Conservation (phyloP, 768 basidiomycete genomes). For the Xerocomellus amylosporus region DNA sequence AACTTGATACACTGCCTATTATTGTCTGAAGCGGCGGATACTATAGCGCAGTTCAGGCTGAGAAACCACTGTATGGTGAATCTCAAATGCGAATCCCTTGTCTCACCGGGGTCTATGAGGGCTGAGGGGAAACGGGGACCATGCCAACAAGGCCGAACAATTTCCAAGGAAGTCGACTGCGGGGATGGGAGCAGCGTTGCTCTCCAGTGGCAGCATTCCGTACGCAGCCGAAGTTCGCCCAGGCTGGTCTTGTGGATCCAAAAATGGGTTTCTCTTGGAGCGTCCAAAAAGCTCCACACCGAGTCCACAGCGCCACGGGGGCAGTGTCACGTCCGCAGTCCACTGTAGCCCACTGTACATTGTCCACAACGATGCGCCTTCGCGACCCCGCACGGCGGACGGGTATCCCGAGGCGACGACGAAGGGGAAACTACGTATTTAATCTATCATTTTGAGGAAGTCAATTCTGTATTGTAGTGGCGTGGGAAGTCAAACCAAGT, state of each 20-base stretch:
- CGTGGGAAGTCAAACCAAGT: slow-evolving; percentile 16
- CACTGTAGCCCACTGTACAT: neutral
- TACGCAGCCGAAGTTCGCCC: neutral
- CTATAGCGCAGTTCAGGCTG: slow-evolving; percentile 1
- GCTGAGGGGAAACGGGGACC: slow-evolving; percentile 17
- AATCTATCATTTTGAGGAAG: slow-evolving; percentile 7
- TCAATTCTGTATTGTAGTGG: slow-evolving; percentile 18
- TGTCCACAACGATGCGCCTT: neutral
- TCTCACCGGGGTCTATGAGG: slow-evolving; percentile 7
- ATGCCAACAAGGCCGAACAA: slow-evolving; percentile 20
- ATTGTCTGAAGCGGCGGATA: neutral
- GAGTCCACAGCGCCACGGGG: neutral
- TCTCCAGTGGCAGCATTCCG: neutral
- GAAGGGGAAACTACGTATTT: neutral
- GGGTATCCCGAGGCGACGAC: too few species aligned
- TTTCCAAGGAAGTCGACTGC: slow-evolving; percentile 9
- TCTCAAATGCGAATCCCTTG: slow-evolving; percentile 21
- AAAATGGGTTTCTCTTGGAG: slow-evolving; percentile 5
- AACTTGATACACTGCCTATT: slow-evolving; percentile 12
- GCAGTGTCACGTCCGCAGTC: neutral
- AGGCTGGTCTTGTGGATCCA: slow-evolving; percentile 8
- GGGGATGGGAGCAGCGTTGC: neutral
- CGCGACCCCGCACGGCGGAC: neutral
- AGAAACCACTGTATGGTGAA: slow-evolving; percentile 11
- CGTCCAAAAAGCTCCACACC: neutral